A percentile compares a stretch with the other conserved stretches of the same genome.
phyloP scores from a whole-genome alignment of 371 early-diverging fungal species.

The Rhizomucor miehei region DNA sequence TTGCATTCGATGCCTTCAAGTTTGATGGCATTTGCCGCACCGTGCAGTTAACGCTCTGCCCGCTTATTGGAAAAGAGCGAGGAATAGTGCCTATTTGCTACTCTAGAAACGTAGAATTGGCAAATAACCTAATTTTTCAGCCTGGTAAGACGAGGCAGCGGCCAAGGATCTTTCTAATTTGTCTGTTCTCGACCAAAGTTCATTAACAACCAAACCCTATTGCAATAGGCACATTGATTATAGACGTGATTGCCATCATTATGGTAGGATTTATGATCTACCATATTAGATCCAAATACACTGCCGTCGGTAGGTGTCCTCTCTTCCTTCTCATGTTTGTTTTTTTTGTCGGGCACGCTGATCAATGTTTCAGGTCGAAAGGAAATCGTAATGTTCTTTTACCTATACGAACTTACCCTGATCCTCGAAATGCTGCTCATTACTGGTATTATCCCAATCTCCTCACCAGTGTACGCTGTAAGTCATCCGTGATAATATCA shows the following conservation, averaged over 20 bases:
- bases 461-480: constrained; percentile 72
- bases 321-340: neutral
- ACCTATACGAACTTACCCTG: constrained; percentile 70
- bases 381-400: constrained; percentile 93
- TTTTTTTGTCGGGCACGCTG: neutral
- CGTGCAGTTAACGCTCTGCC: constrained; percentile 83
- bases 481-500: constrained; percentile 7
- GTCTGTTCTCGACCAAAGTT: neutral
- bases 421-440: constrained; percentile 79
- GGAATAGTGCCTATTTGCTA: constrained; percentile 90
- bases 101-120: constrained; percentile 86
- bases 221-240: constrained; percentile 67
- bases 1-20: constrained; percentile 43
- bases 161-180: constrained; percentile 1
- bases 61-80: constrained; percentile 74
- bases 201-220: neutral
- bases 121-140: constrained; percentile 83
- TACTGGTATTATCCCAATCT: constrained; percentile 78
- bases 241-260: constrained; percentile 78
- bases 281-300: constrained; percentile 89
- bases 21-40: constrained; percentile 85
- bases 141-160: too few relatives aligned
- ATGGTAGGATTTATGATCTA: constrained; percentile 93
- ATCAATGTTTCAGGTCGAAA: constrained; percentile 62
- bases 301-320: constrained; percentile 75